Percentiles rank a stretch among this genome's conserved stretches.
phyloP scores from a whole-genome alignment of 495 filamentous ascomycete species.

The Bombardia bombarda region DNA sequence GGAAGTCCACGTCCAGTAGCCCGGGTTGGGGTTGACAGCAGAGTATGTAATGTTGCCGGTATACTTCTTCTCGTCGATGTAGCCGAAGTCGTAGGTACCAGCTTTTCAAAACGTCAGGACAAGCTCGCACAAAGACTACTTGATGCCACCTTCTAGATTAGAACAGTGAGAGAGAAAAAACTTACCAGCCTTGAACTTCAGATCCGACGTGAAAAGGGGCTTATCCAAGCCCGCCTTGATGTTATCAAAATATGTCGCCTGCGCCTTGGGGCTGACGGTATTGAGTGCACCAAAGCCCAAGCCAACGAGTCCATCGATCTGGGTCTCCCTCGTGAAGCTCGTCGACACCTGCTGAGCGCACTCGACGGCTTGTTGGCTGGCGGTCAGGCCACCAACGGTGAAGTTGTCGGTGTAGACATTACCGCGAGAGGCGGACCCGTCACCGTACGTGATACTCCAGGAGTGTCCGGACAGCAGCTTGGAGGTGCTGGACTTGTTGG shows the following conservation, averaged over 20 bases:
- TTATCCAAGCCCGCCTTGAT: slow-evolving; percentile 47
- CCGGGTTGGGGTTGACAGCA: slow-evolving; percentile 49
- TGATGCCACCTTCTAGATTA: not conserved
- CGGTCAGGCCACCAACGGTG: slow-evolving; percentile 56
- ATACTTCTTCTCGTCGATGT: slow-evolving; percentile 57
- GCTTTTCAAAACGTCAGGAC: slow-evolving; percentile 26
- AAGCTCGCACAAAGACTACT: not conserved
- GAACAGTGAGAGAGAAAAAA: not conserved
- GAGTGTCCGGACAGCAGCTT: slow-evolving; percentile 42
- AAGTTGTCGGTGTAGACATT: slow-evolving; percentile 66
- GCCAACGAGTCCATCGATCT: slow-evolving; percentile 68
- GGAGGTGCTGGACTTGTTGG: slow-evolving; percentile 34
- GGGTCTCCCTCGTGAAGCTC: slow-evolving; percentile 50
- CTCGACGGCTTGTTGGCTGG: slow-evolving; percentile 59
- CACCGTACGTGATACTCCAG: slow-evolving; percentile 68
- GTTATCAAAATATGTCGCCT: slow-evolving; percentile 69
- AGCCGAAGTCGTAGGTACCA: slow-evolving; percentile 72
- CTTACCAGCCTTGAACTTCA: slow-evolving; percentile 50
- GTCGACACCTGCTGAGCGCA: slow-evolving; percentile 55
- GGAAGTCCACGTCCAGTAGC: slow-evolving; percentile 67
- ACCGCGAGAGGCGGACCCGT: slow-evolving; percentile 56
- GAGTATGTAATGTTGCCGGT: slow-evolving; percentile 56
- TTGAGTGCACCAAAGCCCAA: slow-evolving; percentile 67
- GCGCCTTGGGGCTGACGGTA: slow-evolving; percentile 50
- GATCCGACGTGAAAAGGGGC: slow-evolving; percentile 59